Conservation (phyloP, 495 filamentous ascomycete genomes). For the Terfezia boudieri region DNA sequence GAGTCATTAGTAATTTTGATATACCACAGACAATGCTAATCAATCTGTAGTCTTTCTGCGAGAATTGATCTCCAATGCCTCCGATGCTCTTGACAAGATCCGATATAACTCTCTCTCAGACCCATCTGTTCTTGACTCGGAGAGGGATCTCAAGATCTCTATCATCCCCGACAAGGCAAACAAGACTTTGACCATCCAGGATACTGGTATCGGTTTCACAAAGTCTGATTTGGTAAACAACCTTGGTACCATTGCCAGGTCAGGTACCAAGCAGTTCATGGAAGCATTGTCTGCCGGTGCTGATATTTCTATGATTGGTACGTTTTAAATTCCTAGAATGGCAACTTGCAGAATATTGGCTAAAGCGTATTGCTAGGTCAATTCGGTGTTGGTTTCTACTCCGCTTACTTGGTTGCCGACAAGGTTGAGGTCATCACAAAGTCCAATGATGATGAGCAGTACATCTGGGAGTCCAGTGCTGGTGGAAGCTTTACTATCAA, state of each 20-base stretch:
- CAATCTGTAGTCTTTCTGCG: constrained; percentile 49
- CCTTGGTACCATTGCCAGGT: constrained; percentile 95
- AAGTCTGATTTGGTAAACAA: constrained; percentile 99
- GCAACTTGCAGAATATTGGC: too few relatives aligned
- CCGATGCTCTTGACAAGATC: constrained; percentile 99
- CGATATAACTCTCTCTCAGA: constrained; percentile 95
- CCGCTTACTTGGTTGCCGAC: constrained; percentile 96
- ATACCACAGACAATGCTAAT: not conserved
- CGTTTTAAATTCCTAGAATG: not conserved
- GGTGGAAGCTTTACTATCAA: constrained; percentile 93
- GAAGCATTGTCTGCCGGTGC: constrained; percentile 94
- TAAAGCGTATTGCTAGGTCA: constrained; percentile 23
- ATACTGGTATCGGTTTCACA: constrained; percentile 99
- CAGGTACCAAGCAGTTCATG: constrained; percentile 99
- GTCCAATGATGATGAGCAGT: constrained; percentile 99
- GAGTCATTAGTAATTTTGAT: not conserved
- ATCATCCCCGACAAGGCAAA: constrained; percentile 89
- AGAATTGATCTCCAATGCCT: constrained; percentile 93
- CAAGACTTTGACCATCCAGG: constrained; percentile 86
- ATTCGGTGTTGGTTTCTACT: constrained; percentile 99
- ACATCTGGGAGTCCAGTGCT: constrained; percentile 95
- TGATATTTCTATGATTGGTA: constrained; percentile 98
- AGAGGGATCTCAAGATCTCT: constrained; percentile 94
- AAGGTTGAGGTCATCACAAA: constrained; percentile 86
- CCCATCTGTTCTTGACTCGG: constrained; percentile 81